Base-by-base conservation (phyloP, 768 basidiomycete species). In the Suillus occidentalis region DNA sequence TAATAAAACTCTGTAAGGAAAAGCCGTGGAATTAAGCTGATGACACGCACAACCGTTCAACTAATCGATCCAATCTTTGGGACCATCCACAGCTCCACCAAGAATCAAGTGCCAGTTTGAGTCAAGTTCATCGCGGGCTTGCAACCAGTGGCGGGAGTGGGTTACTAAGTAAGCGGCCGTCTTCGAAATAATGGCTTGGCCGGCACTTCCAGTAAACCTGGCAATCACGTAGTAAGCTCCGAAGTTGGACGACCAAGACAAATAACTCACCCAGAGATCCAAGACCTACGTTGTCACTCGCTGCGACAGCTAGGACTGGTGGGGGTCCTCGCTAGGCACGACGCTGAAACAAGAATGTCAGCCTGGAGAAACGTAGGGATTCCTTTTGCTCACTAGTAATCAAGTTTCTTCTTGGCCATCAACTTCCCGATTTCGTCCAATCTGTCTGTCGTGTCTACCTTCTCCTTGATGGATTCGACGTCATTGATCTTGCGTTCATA, bases 131-230 rank as follows among this genome's bases (percentile, higher is more conserved):
- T 83, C 80, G 9, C 81, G 80, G 20, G 93, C 91, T 77, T 94
- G 93, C 1, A 87, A 69, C 90, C 91, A 95, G 72, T 95, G 95
- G 16, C 92, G 85, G 12, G 93, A 89, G 73, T 95, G 92, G 22
- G 87, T 87, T 67, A 94, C 79, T 52, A 94, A 80, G 70, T 92
- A 93, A 9, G 93, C 93, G 9, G 83, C 77, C 7, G 80, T 81
- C 72, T 80, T 80, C 4, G 90, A 88, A 36, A 94, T 76, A 53
- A 95, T 83, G 13, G 89, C 92, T 65, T 87, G 80, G 18, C 92
- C 93, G 25, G 87, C 86, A 40, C 87, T 85, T 40, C 89, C 89
- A 22, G 84, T 79, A 68, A 89, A 89, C 43, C 87, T 88, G 62
- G 43, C 63, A 22, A n/a, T 36, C 40, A 10, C 40, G n/a, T 76